Evolutionary conservation across 2,329 filamentous ascomycete species (phyloP).

Genomic region (Fusarium sp.): DNA sequence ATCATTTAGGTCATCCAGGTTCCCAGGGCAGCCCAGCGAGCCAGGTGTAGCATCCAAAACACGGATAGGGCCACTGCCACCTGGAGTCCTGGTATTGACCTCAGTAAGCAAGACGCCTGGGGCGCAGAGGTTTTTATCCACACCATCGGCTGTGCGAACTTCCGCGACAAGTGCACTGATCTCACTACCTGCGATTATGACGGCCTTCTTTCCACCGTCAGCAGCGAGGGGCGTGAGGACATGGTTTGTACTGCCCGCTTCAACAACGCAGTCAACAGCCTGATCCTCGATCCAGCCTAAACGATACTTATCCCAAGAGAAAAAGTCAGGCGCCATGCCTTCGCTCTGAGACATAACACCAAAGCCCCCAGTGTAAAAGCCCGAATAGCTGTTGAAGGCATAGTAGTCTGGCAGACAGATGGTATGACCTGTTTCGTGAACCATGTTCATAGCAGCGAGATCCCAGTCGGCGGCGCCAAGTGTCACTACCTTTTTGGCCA

Average conservation of each 20-base stretch:
- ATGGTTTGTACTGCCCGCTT: background rate
- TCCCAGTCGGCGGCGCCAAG: background rate
- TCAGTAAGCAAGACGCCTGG: background rate
- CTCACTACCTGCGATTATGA: background rate
- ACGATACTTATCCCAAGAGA: background rate
- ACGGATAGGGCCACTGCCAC: background rate
- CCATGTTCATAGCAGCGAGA: background rate
- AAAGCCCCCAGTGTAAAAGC: background rate
- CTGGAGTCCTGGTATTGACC: background rate
- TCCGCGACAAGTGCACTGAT: background rate
- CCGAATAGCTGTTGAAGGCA: background rate
- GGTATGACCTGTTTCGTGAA: background rate
- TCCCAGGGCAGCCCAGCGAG: background rate
- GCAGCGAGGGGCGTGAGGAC: background rate
- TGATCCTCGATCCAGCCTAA: background rate
- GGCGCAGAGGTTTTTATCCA: background rate
- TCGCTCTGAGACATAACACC: background rate
- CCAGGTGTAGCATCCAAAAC: background rate
- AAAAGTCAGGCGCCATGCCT: background rate
- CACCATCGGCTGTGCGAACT: background rate
- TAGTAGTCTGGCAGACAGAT: background rate
- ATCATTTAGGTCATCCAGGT: background rate
- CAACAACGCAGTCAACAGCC: background rate
- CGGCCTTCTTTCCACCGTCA: background rate
- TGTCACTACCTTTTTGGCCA: background rate